Base-by-base conservation (phyloP, 140 eudicot species). In the Flaveria floridana region DNA sequence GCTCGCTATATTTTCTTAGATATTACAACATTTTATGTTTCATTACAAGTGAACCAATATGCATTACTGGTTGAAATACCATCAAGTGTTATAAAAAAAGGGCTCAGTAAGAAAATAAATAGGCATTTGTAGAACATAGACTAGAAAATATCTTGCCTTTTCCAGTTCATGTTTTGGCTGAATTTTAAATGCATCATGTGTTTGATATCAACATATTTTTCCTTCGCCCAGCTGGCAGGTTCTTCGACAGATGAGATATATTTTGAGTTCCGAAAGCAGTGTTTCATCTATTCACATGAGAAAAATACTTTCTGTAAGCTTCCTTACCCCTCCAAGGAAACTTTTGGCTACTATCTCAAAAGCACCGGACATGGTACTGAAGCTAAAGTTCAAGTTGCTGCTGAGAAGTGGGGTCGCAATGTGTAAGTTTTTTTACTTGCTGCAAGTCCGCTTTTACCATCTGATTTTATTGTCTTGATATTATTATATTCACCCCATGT, bases 341-440 rank as follows among this genome's bases (percentile, higher is more conserved):
- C 84, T 70, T 82, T 90, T 85, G 99, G 97, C 15, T 87, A 86
- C 84, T 94, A 90, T 84, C 86, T 91, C 79, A 94, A 84, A 80
- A 82, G 86, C 72, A 90, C 89, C 51, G 96, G 99, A 68, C 83
- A 90, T 81, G 99, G 99, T 51, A 82, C 99, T 19, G 99, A 94
- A 68, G 90, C 97, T 65, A 94, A 90, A 84, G 84, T 90, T 81
- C 82, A 70, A 67, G 86, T 94, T 74, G 99, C 97, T 18, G 78
- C 88, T 18, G 96, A 94, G 78, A 94, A 94, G 74, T 94, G 99
- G 97, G 99, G 99, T 46, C 90, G 99, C 56, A 94, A 94, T 83
- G 90, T 88, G 99, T 94, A 82, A 61, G 99, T 79, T 78, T 66
- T 44, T 34, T 46, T 68, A 28, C 61, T 59, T 76, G 37, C 21